Percentiles rank a stretch among this genome's conserved stretches.
Conservation (phyloP, 805 yeast species). For the Sugiyamaella marilandica region DNA sequence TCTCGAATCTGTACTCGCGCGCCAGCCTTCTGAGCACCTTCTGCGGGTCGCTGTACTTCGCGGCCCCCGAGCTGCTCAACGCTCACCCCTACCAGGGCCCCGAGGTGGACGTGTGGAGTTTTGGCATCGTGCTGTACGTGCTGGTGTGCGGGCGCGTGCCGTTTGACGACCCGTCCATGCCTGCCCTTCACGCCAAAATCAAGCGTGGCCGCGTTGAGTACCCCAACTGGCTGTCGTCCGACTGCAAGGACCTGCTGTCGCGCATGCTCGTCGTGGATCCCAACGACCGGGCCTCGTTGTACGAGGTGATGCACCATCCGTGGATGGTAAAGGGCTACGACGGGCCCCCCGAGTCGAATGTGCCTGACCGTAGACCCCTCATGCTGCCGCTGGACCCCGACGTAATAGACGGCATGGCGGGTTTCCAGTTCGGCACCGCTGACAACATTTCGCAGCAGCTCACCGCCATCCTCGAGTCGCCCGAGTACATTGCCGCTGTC, state of each 20-base stretch:
- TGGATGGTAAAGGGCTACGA: constrained; percentile 94
- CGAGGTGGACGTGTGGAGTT: constrained; percentile 97
- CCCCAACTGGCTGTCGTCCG: constrained; percentile 73
- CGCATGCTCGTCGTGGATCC: constrained; percentile 94
- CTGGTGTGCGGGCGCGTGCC: constrained; percentile 97
- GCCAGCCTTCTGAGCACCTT: constrained; percentile 77
- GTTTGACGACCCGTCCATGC: constrained; percentile 90
- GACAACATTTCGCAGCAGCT: constrained; percentile 55
- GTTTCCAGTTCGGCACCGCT: constrained; percentile 72
- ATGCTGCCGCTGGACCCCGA: constrained; percentile 59
- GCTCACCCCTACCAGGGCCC: constrained; percentile 95
- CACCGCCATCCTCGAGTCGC: constrained; percentile 53
- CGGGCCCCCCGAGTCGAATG: constrained; percentile 58
- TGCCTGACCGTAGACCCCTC: constrained; percentile 78
- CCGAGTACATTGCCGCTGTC: constrained; percentile 58
- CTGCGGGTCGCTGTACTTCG: constrained; percentile 96
- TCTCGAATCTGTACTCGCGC: constrained; percentile 78
- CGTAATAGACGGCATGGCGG: constrained; percentile 69
- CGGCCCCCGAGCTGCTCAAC: constrained; percentile 92
- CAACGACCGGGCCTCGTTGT: constrained; percentile 65
- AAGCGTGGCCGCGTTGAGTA: constrained; percentile 90
- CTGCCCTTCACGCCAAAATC: constrained; percentile 88
- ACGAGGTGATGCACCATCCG: constrained; percentile 80
- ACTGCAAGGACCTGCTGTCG: constrained; percentile 72
- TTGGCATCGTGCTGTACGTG: constrained; percentile 93